Base-by-base conservation (phyloP, 2,329 filamentous ascomycete genomes). In the Aureobasidium subglaciale region DNA sequence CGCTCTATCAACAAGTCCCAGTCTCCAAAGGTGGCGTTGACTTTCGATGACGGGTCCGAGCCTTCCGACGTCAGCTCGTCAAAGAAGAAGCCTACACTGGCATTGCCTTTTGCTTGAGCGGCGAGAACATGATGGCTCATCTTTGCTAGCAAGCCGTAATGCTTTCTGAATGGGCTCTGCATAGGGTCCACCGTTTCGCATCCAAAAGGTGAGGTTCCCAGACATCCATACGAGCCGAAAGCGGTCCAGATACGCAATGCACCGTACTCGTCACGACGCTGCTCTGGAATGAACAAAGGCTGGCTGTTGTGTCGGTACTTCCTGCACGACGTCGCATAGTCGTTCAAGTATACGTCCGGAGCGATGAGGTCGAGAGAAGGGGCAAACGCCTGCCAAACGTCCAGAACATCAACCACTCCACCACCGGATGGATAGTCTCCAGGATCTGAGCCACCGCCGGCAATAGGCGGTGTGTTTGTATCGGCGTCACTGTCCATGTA, bases 281-380 rank as follows among this genome's bases (percentile, higher is more conserved):
- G 77, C 64, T 80, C 77, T 0, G 77, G 77, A 34, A 80, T 78
- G 59, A 79, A 78, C 0, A 80, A 67, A 0, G 75, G 69, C 59
- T 78, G 73, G 10, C 65, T 63, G 3, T 69, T 64, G 48, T 76
- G 73, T 3, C 70, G 63, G 57, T 78, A 79, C 24, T 73, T 69
- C 10, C 60, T 61, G 56, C 77, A 79, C 0, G 73, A 68, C 0
- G 58, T 63, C 40, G 71, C 69, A 59, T 78, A 79, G 34, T 77
- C 70, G 58, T 77, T 73, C 16, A 78, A 70, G 58, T 79, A 78
- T 4, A 79, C 32, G 29, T 79, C 76, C 0, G 77, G 77, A 0
- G 72, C 68, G 15, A 78, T 65, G 16, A 79, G 72, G 52, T 77
- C 75, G 6, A 78, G 70, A 1, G 67, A 59, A 0, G 70, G 71